Evolutionary conservation across 257 asterid genomes (phyloP).

Genomic region (Petunia secreta): DNA sequence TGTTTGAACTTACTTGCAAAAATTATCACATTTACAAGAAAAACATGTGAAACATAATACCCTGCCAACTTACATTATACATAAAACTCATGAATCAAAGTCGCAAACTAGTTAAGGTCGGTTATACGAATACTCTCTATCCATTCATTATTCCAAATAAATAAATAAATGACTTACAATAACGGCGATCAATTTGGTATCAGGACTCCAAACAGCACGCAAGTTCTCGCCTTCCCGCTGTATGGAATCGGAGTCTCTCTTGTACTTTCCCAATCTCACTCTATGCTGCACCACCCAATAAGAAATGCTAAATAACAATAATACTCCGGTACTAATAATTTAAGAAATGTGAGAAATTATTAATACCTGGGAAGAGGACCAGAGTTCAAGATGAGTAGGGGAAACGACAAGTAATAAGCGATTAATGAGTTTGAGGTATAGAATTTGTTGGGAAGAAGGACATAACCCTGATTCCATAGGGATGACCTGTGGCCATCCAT

Average conservation of each 20-base stretch:
- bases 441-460: constrained; percentile 70
- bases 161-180: constrained; percentile 58
- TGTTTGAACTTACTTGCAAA: background rate
- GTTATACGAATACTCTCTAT: background rate
- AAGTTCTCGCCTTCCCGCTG: constrained; percentile 85
- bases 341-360: background rate
- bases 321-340: background rate
- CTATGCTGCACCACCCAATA: constrained; percentile 72
- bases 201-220: constrained; percentile 94
- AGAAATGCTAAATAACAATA: background rate
- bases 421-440: constrained; percentile 75
- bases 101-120: background rate
- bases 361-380: constrained; percentile 90
- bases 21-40: constrained; percentile 3
- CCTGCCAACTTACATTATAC: background rate
- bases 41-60: background rate
- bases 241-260: constrained; percentile 71
- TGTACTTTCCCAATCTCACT: constrained; percentile 91
- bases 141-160: background rate
- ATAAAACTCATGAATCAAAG: background rate
- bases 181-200: constrained; percentile 81
- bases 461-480: constrained; percentile 69
- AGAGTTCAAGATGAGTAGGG: constrained; percentile 87
- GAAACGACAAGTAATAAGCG: constrained; percentile 82
- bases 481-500: constrained; percentile 99